Conservation (phyloP, 2,329 filamentous ascomycete genomes). For the Orbilia ellipsospora region DNA sequence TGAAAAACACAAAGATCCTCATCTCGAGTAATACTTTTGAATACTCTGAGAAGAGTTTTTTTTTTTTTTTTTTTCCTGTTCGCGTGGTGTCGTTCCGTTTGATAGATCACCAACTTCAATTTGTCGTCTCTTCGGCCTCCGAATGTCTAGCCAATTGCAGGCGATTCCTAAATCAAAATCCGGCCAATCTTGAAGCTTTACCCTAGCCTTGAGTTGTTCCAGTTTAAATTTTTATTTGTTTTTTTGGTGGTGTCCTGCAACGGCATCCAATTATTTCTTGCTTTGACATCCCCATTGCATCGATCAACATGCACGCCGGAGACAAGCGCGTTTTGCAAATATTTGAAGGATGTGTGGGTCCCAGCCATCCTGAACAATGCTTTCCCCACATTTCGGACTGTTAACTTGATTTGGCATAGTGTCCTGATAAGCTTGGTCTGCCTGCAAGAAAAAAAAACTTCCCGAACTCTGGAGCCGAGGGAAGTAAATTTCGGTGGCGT, state of each 20-base stretch:
- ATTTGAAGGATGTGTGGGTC: constrained; percentile 5
- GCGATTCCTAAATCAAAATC: neutral
- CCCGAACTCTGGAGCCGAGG: constrained; percentile 50
- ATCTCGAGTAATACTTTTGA: neutral
- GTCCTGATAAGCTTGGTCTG: constrained; percentile 4
- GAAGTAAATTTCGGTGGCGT: constrained; percentile 30
- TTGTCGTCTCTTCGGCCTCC: neutral
- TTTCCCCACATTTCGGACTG: constrained; percentile 51
- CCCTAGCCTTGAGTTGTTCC: neutral
- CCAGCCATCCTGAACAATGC: neutral
- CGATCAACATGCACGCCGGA: constrained; percentile 11
- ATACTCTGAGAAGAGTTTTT: constrained; percentile 18
- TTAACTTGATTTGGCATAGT: constrained; percentile 34
- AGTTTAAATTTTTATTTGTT: neutral
- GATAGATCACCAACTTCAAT: neutral
- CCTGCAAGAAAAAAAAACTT: constrained; percentile 28
- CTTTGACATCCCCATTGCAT: constrained; percentile 7
- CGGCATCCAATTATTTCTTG: constrained; percentile 30
- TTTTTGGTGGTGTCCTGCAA: constrained; percentile 19
- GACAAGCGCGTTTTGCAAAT: constrained; percentile 5
- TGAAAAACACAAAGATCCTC: neutral
- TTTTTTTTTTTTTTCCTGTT: neutral
- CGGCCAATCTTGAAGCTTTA: neutral
- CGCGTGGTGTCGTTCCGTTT: constrained; percentile 19
- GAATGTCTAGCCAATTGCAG: neutral